Conservation (phyloP, 495 filamentous ascomycete species). For the Chaetomium cochliodes region DNA sequence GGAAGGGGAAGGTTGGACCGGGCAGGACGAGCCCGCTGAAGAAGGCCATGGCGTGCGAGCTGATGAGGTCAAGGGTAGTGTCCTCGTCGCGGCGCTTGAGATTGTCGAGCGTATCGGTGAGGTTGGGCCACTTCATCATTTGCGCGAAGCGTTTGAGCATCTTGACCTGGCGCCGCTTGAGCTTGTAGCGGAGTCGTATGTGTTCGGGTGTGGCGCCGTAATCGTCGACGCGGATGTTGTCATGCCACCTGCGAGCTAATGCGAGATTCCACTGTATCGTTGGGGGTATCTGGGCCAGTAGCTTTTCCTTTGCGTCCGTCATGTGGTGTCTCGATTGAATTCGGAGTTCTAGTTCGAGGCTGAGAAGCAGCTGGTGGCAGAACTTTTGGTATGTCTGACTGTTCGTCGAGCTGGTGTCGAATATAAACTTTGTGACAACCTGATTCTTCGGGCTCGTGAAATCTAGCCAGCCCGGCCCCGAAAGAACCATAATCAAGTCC, state of each 20-base stretch:
- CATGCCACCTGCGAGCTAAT: slow-evolving; percentile 64
- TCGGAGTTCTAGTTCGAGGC: slow-evolving; percentile 64
- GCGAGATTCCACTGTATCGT: slow-evolving; percentile 68
- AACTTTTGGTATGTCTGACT: slow-evolving; percentile 54
- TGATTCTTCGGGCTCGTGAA: slow-evolving; percentile 63
- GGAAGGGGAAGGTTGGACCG: slow-evolving; percentile 65
- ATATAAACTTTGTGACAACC: slow-evolving; percentile 53
- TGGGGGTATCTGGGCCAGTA: slow-evolving; percentile 59
- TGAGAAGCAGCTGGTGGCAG: slow-evolving; percentile 70
- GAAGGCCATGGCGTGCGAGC: slow-evolving; percentile 67
- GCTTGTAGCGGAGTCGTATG: slow-evolving; percentile 59
- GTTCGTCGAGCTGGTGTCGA: slow-evolving; percentile 49
- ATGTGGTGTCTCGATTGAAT: slow-evolving; percentile 55
- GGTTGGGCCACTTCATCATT: slow-evolving; percentile 72
- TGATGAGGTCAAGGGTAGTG: slow-evolving; percentile 56
- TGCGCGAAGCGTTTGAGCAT: slow-evolving; percentile 64
- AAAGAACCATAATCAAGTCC: slow-evolving; percentile 63
- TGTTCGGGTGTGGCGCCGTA: slow-evolving; percentile 43
- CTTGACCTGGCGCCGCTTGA: slow-evolving; percentile 57
- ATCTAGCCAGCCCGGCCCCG: slow-evolving; percentile 63
- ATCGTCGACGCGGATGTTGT: slow-evolving; percentile 60
- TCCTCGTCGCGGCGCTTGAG: slow-evolving; percentile 58
- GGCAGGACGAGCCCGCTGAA: slow-evolving; percentile 68
- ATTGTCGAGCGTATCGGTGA: slow-evolving; percentile 56
- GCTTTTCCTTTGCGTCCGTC: slow-evolving; percentile 54